Evolutionary conservation across 1,284 basidiomycete genomes (phyloP).

Genomic region (Cystobasidium pallidum): DNA sequence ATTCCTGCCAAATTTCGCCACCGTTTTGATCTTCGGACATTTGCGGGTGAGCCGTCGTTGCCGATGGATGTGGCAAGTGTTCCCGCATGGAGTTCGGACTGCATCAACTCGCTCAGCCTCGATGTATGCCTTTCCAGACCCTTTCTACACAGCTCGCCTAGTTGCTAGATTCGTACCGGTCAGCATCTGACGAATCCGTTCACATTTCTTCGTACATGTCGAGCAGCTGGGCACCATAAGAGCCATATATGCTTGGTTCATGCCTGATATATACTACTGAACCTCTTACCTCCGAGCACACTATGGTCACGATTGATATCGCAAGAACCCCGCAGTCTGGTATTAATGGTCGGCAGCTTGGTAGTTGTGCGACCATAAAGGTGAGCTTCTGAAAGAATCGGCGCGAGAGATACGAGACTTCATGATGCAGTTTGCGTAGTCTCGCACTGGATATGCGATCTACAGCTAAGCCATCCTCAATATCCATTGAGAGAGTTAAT

Average conservation of each 20-base stretch:
- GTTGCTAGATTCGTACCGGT: background rate
- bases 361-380: conserved; percentile 61
- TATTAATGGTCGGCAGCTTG: conserved; percentile 56
- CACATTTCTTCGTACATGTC: conserved; percentile 48
- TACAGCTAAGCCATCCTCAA: conserved; percentile 7
- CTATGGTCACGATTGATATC: conserved; percentile 45
- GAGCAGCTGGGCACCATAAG: conserved; percentile 56
- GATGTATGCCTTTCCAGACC: background rate
- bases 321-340: conserved; percentile 53
- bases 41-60: conserved; percentile 11
- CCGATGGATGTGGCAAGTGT: conserved; percentile 1
- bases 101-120: background rate
- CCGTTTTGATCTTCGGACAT: background rate
- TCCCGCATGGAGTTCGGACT: background rate
- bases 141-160: conserved; percentile 20
- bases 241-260: conserved; percentile 55
- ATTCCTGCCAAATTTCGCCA: conserved; percentile 19
- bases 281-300: conserved; percentile 53
- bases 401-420: too few relatives aligned
- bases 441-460: background rate
- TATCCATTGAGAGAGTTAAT: conserved; percentile 67
- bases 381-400: conserved; percentile 48
- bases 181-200: background rate
- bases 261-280: conserved; percentile 54
- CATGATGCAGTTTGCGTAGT: too few relatives aligned